Evolutionary conservation across 305 asterid genomes (phyloP).

Genomic region (Solanum hybrid): DNA sequence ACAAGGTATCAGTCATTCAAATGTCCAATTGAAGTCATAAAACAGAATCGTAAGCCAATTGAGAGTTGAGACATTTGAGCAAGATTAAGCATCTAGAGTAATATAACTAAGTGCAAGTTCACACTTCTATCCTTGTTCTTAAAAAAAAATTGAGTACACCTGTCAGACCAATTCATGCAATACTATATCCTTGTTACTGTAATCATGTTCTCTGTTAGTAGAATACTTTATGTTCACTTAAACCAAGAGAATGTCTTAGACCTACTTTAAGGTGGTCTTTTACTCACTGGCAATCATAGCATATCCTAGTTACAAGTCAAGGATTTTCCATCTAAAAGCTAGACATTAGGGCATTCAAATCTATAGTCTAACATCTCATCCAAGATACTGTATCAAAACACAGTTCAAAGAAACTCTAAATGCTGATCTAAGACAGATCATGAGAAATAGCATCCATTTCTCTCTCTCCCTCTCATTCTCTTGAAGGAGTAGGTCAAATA

Average conservation of each 20-base stretch:
- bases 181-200: neutral
- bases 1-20: conserved; percentile 8
- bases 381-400: neutral
- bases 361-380: neutral
- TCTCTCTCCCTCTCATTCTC: neutral
- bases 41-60: neutral
- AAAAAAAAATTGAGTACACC: neutral
- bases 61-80: neutral
- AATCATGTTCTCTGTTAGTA: neutral
- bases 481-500: neutral
- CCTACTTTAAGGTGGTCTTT: neutral
- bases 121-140: neutral
- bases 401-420: neutral
- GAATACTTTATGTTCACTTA: neutral
- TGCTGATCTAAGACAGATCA: neutral
- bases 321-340: neutral
- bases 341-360: neutral
- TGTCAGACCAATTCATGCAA: neutral
- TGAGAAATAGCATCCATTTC: neutral
- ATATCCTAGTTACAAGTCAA: neutral
- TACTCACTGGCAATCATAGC: neutral
- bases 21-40: neutral
- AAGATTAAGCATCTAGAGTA: neutral
- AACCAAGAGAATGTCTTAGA: neutral
- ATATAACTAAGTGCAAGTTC: neutral